Base-by-base conservation (phyloP, 768 basidiomycete species). In the Leucosporidium scottii region DNA sequence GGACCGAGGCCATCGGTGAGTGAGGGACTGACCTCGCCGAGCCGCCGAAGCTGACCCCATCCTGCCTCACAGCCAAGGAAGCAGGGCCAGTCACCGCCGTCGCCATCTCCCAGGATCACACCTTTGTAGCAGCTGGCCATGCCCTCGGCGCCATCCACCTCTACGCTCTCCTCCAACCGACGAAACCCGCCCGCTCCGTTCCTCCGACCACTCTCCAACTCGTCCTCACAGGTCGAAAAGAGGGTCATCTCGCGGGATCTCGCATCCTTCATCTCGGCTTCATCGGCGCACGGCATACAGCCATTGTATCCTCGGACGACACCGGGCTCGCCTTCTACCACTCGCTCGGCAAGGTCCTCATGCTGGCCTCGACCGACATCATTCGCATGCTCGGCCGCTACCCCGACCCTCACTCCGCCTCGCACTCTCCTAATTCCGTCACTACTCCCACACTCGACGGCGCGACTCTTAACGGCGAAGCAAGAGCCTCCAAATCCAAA, bases 311-410 rank as follows among this genome's bases (percentile, higher is more conserved):
- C 6, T 89, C 91, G 3, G 96, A 98, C 76, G 90, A 94, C 66
- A 80, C 83, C 72, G 96, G 96, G 0, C 82, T 97, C 13, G 90
- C 92, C 0, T 99, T 99, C 79, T 96, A 91, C 76, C 93, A 97
- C 78, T 90, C 88, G 63, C 81, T 99, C 6, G 92, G 96, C 31
- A 93, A 91, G 77, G 87, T 98, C 17, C 82, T 98, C 20, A 96
- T 96, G 72, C 87, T 99, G 9, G 93, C 97, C 56, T 93, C 93
- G 18, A 86, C 90, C 21, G 96, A 99, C 77, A 91, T 90, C 44
- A 83, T 98, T 55, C 87, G 96, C 23, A 90, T 99, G 61, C 82
- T 98, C 3, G 96, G 96, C 1, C 90, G 88, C 74, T 94, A 97
- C 75, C 89, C 90, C 5, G 84, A 86, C 18, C 63, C 73, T 2